A percentile compares a stretch with the other conserved stretches of the same genome.
phyloP scores from a whole-genome alignment of 176 grass and related monocot species.

The Aegilops speltoides region DNA sequence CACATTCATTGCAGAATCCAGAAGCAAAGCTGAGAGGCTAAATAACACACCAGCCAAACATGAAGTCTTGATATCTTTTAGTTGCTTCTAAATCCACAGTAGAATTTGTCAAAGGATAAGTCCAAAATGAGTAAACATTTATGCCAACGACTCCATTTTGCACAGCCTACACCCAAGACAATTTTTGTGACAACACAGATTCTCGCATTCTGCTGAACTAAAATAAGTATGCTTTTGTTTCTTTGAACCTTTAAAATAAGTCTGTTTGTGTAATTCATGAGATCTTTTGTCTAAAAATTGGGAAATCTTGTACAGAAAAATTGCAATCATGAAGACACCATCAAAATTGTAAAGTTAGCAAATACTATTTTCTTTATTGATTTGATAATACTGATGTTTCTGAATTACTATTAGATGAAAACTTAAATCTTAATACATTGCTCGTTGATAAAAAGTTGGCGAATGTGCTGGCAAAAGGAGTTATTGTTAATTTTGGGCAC shows the following conservation, averaged over 20 bases:
- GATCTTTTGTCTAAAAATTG: background rate
- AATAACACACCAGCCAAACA: constrained; percentile 29
- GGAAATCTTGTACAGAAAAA: background rate
- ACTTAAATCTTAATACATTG: no score
- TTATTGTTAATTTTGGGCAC: no score
- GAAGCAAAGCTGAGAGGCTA: background rate
- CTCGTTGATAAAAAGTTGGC: no score
- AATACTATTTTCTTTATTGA: background rate
- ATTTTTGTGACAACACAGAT: background rate
- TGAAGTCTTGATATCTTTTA: constrained; percentile 28
- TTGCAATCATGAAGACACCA: background rate
- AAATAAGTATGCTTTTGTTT: background rate
- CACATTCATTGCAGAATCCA: background rate
- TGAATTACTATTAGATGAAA: no score
- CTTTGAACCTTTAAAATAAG: no score
- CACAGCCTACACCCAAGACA: constrained; percentile 19
- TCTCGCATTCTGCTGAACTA: no score
- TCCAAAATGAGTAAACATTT: constrained; percentile 44
- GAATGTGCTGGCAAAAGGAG: no score
- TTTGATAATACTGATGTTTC: no score
- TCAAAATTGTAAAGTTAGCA: background rate
- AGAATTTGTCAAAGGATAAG: constrained; percentile 48
- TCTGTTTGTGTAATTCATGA: background rate
- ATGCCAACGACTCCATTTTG: constrained; percentile 57
- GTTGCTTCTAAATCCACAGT: constrained; percentile 31